Evolutionary conservation across 2,329 filamentous ascomycete genomes (phyloP).

Genomic region (Tetracladium maxilliforme): DNA sequence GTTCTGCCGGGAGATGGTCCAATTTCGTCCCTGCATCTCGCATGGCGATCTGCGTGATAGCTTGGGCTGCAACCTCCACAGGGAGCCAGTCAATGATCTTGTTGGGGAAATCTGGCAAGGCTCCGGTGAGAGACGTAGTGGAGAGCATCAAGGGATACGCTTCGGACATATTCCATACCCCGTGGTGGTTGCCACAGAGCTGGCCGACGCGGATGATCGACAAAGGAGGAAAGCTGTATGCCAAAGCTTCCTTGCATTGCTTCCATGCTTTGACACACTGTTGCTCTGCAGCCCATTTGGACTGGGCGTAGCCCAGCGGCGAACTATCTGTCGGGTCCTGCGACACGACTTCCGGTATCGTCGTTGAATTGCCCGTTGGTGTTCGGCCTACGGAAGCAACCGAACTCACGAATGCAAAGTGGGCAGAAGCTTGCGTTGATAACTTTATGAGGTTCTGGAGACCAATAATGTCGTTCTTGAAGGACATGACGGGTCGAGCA

Average conservation of each 20-base stretch:
- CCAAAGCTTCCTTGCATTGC: too few relatives aligned
- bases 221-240: too few relatives aligned
- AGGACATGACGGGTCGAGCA: slow-evolving; percentile 36
- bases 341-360: slow-evolving; percentile 25
- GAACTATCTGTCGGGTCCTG: slow-evolving; percentile 24
- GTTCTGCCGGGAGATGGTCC: too few relatives aligned
- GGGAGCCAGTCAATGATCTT: slow-evolving; percentile 30
- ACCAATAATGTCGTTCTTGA: slow-evolving; percentile 34
- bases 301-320: slow-evolving; percentile 36
- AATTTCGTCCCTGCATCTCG: too few relatives aligned
- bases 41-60: slow-evolving; percentile 24
- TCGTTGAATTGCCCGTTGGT: too few relatives aligned
- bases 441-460: slow-evolving; percentile 32
- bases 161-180: slow-evolving; percentile 31
- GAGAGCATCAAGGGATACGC: slow-evolving; percentile 32
- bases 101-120: slow-evolving; percentile 22
- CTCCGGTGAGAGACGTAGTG: slow-evolving; percentile 18
- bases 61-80: slow-evolving; percentile 25
- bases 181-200: slow-evolving; percentile 25
- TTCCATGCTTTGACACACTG: too few relatives aligned
- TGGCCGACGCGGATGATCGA: too few relatives aligned
- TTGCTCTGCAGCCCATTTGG: slow-evolving; percentile 47
- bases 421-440: too few relatives aligned
- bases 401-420: too few relatives aligned
- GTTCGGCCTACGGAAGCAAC: too few relatives aligned